phyloP scores from a whole-genome alignment of 148 eudicot genomes.

The Chenopodium suecicum region DNA sequence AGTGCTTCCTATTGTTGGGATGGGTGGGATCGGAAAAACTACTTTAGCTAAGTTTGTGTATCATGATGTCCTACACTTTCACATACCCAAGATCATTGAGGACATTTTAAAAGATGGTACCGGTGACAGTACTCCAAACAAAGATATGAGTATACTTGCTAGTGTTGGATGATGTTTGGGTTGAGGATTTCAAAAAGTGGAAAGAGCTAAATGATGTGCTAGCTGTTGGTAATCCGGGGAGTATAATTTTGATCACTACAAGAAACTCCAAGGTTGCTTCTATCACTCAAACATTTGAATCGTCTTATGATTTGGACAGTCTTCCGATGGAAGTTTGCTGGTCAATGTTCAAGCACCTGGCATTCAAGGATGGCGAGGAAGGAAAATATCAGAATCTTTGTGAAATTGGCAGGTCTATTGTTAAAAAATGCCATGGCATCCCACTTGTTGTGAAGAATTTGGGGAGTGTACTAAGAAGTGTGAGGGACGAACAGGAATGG shows the following conservation, averaged over 20 bases:
- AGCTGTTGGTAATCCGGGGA: conserved; percentile 10
- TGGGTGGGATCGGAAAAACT: conserved; percentile 42
- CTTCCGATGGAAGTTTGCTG: conserved; percentile 22
- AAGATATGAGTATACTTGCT: conserved; percentile 8
- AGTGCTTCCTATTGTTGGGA: conserved; percentile 32
- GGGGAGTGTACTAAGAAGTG: conserved; percentile 23
- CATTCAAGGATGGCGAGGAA: conserved; percentile 29
- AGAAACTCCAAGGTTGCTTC: conserved; percentile 28
- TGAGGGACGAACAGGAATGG: conserved; percentile 31
- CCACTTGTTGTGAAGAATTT: conserved; percentile 40
- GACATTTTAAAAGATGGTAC: not conserved
- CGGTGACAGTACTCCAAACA: too few relatives aligned
- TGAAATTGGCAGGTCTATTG: conserved; percentile 26
- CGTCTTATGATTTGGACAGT: not conserved
- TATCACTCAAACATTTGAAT: not conserved
- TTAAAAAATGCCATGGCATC: conserved; percentile 37
- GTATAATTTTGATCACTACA: conserved; percentile 29
- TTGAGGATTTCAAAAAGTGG: conserved; percentile 15
- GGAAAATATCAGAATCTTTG: not conserved
- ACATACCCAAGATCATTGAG: conserved; percentile 5
- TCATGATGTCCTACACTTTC: conserved; percentile 8
- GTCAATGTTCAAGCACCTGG: conserved; percentile 23
- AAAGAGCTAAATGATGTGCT: conserved; percentile 3
- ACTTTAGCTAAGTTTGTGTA: conserved; percentile 30
- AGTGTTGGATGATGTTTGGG: conserved; percentile 36